phyloP scores from a whole-genome alignment of 805 yeast species.

The Hanseniaspora hatyaiensis region DNA sequence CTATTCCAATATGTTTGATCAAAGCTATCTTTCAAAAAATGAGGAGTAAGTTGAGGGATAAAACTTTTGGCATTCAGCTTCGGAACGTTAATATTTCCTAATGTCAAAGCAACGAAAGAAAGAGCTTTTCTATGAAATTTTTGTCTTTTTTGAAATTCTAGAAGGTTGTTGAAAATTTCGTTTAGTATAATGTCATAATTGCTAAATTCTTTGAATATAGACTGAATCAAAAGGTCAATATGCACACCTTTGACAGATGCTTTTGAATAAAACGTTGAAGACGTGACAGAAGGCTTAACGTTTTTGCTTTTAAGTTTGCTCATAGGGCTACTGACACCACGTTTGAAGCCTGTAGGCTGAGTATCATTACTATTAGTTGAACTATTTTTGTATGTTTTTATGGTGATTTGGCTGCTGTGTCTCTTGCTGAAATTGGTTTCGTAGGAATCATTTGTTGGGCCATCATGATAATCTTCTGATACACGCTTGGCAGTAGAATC shows the following conservation, averaged over 20 bases:
- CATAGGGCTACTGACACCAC: too few species aligned
- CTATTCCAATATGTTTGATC: background rate
- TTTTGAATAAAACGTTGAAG: too few species aligned
- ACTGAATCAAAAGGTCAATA: conserved; percentile 17
- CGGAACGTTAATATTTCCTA: background rate
- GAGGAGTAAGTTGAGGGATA: conserved; percentile 57
- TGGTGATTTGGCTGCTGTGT: background rate
- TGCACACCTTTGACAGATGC: conserved; percentile 12
- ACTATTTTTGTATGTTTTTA: background rate
- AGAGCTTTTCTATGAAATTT: conserved; percentile 5
- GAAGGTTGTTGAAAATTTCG: conserved; percentile 25
- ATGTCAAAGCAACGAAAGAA: background rate
- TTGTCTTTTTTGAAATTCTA: conserved; percentile 20
- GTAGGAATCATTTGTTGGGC: background rate
- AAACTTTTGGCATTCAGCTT: conserved; percentile 15
- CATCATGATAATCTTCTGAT: too few species aligned
- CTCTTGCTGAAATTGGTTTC: background rate
- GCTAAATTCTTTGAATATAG: conserved; percentile 25
- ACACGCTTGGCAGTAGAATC: too few species aligned
- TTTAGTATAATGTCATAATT: conserved; percentile 26
- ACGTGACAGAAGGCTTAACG: too few species aligned
- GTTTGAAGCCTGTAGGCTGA: background rate
- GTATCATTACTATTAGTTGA: conserved; percentile 6
- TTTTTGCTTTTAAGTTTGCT: too few species aligned
- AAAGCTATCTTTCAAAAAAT: conserved; percentile 53